Base-by-base conservation (phyloP, 2,329 filamentous ascomycete species). In the Dothideomycetes sp. region DNA sequence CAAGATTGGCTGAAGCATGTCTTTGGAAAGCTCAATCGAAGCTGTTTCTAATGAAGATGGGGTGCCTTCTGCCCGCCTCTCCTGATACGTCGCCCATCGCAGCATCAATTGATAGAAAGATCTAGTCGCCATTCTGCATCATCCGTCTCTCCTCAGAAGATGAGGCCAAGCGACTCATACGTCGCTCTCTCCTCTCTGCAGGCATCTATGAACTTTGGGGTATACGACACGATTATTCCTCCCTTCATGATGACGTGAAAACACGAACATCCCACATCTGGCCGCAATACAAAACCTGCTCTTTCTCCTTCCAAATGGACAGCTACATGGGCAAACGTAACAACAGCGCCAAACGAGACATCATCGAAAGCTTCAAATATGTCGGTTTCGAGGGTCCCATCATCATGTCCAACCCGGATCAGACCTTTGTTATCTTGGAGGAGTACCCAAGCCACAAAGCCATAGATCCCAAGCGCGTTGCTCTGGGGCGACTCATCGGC, bases 141-240 rank as follows among this genome's bases (percentile, higher is more conserved):
- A 71, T 94, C 37, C 70, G 69, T 36, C 69, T 95, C 11, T 48
- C 69, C 4, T 62, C 73, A 29, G 77, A 82, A 31, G 77, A 82
- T 33, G 67, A 70, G 16, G 75, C 76, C 16, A 87, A 87, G 5
- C 68, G 68, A 36, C 69, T 96, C 16, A 71, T 93, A 36, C 66
- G 70, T 36, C 81, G 89, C 46, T 86, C 84, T 34, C 83, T 96
- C 49, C 72, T 96, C 36, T 77, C 78, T 17, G 84, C 87, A 61
- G 79, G 76, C 34, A 83, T 96, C 48, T 84, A 91, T 64, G 86
- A 93, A 56, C 74, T 95, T 46, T 96, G 91, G 89, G 89, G 83
- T 14, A 65, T 68, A 27, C 88, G 82, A 11, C 52, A 64, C 9
- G 77, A 70, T 34, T 80, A 93, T 52, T 64, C 76, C 3, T 66